Conservation (phyloP, 148 eudicot species). For the Camellia sinensis region DNA sequence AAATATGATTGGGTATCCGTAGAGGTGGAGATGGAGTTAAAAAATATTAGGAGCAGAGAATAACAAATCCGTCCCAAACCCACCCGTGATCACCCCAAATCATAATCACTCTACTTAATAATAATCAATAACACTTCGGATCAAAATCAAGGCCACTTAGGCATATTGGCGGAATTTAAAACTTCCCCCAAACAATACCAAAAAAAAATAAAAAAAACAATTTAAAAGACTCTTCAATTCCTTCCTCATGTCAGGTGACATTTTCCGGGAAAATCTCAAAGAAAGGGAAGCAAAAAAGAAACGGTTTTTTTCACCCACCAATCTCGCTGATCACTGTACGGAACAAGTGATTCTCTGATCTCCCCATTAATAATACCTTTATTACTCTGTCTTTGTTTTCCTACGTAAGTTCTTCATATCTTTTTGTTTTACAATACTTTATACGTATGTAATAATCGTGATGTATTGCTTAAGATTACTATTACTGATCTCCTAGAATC, state of each 20-base stretch:
- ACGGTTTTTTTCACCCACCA: not conserved
- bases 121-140: too few species aligned
- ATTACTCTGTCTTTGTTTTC: not conserved
- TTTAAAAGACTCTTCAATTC: not conserved
- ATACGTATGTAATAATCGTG: not conserved
- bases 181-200: conserved; percentile 7
- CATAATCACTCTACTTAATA: too few species aligned
- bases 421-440: not conserved
- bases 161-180: not conserved
- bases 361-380: not conserved
- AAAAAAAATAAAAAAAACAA: not conserved
- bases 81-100: too few species aligned
- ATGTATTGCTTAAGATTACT: not conserved
- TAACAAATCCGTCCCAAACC: too few species aligned
- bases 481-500: not conserved
- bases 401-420: not conserved
- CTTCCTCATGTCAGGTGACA: not conserved
- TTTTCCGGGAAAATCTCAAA: not conserved
- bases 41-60: too few species aligned
- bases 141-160: too few species aligned
- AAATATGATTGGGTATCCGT: too few species aligned
- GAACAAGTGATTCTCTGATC: not conserved
- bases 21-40: too few species aligned
- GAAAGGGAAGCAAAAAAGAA: not conserved
- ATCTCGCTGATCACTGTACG: not conserved